Base-by-base conservation (phyloP, 495 filamentous ascomycete species). In the Aspergillus kassunensis region DNA sequence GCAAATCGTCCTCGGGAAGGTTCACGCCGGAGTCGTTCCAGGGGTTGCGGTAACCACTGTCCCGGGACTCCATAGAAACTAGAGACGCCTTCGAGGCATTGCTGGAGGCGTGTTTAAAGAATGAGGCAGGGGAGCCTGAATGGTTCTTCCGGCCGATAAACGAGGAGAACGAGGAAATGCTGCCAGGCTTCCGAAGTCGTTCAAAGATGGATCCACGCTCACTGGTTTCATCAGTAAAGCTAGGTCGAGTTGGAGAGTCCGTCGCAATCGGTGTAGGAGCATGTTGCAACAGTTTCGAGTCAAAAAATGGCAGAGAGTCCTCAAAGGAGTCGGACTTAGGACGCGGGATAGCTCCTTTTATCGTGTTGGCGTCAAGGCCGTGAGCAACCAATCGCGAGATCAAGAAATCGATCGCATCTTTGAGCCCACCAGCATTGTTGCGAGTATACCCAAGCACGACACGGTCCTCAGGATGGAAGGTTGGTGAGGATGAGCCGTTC, bases 281-380 rank as follows among this genome's bases (percentile, higher is more conserved):
- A 61, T 91, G 88, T 67, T 97, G 95, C 29, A 99, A 78, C 27
- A 99, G 73, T 71, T 97, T 97, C 0, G 91, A 93, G 67, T 96
- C 87, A 68, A 99, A 99, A 76, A 89, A 97, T 21, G 89, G 91
- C 25, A 96, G 79, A 34, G 90, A 91, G 54, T 97, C 95, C 61
- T 97, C 93, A 62, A 97, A 99, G 1, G 93, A 96, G 69, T 99
- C 93, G 4, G 93, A 97, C 75, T 97, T 97, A 44, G 93, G 95
- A 39, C 92, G 86, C 0, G 92, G 90, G 54, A 97, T 92, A 12
- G 90, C 85, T 44, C 95, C 93, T 67, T 93, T 95, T 57, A 99
- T 84, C 19, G 89, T 83, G 37, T 80, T 88, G 3, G 86, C 84
- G 56, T 96, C 88, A 29, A 96, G 80, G n/a, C 88, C 87, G 35